A percentile compares a stretch with the other conserved stretches of the same genome.
phyloP scores from a whole-genome alignment of 2,329 filamentous ascomycete genomes.

The Grosmannia clavigera region DNA sequence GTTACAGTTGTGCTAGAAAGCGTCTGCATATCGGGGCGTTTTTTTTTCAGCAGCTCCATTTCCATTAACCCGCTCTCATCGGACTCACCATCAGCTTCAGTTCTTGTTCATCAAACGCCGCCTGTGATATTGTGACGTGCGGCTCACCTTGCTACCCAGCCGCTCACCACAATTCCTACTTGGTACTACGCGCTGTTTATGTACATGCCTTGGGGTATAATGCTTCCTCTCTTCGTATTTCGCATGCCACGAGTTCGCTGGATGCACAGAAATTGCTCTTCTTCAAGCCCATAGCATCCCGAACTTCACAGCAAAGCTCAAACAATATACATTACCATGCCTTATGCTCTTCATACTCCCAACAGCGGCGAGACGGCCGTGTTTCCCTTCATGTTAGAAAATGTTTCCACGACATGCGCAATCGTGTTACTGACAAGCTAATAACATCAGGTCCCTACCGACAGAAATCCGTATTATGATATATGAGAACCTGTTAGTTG shows the following conservation, averaged over 20 bases:
- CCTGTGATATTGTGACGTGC: background rate
- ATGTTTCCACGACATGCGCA: background rate
- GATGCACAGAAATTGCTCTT: too few species aligned
- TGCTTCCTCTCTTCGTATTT: background rate
- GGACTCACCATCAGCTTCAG: background rate
- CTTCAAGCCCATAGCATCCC: too few species aligned
- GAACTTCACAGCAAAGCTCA: too few species aligned
- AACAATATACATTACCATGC: too few species aligned
- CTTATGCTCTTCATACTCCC: background rate
- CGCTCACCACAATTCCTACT: background rate
- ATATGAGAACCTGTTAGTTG: conserved; percentile 1
- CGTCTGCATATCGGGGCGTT: background rate
- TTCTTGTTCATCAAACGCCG: background rate
- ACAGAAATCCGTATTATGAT: conserved; percentile 31
- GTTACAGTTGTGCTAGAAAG: too few species aligned
- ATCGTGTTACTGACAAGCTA: background rate
- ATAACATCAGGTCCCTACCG: conserved; percentile 32
- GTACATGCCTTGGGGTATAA: background rate
- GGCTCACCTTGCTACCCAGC: background rate
- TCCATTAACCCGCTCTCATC: background rate
- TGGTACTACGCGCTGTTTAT: background rate
- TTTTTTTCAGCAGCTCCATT: background rate
- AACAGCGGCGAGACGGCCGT: background rate
- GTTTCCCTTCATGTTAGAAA: background rate
- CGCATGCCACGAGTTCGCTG: too few species aligned